Conservation (phyloP, 2,329 filamentous ascomycete species). For the Diaporthe australafricana region DNA sequence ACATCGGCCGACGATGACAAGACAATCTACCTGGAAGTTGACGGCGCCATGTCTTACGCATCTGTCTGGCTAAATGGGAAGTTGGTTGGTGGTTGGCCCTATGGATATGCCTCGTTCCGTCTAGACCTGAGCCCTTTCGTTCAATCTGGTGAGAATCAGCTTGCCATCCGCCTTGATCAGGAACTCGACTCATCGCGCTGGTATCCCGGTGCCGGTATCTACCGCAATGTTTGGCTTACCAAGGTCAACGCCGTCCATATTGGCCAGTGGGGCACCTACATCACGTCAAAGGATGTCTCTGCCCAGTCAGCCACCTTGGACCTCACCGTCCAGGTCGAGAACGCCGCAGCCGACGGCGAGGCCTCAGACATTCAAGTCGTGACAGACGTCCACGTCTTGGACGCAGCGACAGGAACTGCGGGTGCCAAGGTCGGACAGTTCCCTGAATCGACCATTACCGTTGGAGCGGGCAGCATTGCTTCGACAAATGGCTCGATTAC, state of each 20-base stretch:
- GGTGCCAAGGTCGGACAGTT: slow-evolving; percentile 12
- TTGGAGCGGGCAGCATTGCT: background rate
- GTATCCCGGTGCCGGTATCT: slow-evolving; percentile 66
- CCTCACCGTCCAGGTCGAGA: slow-evolving; percentile 59
- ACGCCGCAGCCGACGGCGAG: slow-evolving; percentile 45
- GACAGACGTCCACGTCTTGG: slow-evolving; percentile 54
- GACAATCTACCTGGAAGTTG: slow-evolving; percentile 59
- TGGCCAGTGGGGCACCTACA: slow-evolving; percentile 60
- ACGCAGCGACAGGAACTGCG: slow-evolving; percentile 48
- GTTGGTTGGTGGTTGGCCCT: slow-evolving; percentile 63
- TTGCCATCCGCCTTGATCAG: slow-evolving; percentile 65
- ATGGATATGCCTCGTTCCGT: slow-evolving; percentile 62
- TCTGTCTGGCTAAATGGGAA: slow-evolving; percentile 63
- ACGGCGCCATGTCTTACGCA: slow-evolving; percentile 64
- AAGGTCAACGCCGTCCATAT: slow-evolving; percentile 60
- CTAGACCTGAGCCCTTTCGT: slow-evolving; percentile 60
- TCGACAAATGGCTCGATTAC: slow-evolving; percentile 37
- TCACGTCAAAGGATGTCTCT: slow-evolving; percentile 60
- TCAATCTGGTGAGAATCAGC: slow-evolving; percentile 51
- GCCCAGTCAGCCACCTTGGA: slow-evolving; percentile 56
- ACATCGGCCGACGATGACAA: slow-evolving; percentile 48
- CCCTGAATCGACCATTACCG: background rate
- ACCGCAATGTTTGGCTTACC: slow-evolving; percentile 65
- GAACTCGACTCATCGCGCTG: slow-evolving; percentile 59
- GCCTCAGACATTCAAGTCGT: slow-evolving; percentile 51